A percentile compares a stretch with the other conserved stretches of the same genome.
Conservation (phyloP, 2,329 filamentous ascomycete species). For the Diaporthe longicolla region DNA sequence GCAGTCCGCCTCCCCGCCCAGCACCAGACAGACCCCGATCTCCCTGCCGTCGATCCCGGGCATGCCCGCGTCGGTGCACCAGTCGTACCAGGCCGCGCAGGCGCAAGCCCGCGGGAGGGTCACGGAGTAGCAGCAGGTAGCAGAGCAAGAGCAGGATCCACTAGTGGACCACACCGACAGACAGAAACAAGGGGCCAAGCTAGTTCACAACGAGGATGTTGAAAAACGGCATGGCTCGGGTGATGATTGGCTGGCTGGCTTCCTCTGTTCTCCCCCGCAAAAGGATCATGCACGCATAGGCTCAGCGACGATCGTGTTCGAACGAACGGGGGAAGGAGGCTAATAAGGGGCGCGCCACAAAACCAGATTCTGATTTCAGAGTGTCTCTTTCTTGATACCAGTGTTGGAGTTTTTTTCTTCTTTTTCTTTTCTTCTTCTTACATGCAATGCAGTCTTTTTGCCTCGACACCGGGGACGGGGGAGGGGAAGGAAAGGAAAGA, state of each 20-base stretch:
- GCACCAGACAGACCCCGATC: conserved; percentile 39
- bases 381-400: conserved; percentile 35
- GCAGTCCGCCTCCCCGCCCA: conserved; percentile 25
- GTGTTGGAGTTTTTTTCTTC: conserved; percentile 14
- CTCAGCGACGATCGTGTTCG: background rate
- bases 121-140: background rate
- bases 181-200: too few species aligned
- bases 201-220: too few species aligned
- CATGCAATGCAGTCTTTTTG: conserved; percentile 12
- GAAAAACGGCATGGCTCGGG: too few species aligned
- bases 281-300: background rate
- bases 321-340: background rate
- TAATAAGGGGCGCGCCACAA: background rate
- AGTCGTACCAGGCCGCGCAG: conserved; percentile 41
- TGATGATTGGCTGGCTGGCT: background rate
- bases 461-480: background rate
- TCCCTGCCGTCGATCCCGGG: conserved; percentile 40
- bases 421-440: too few species aligned
- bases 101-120: conserved; percentile 35
- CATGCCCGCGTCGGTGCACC: conserved; percentile 42
- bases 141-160: background rate
- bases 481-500: background rate
- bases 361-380: background rate
- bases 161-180: too few species aligned
- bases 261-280: too few species aligned